phyloP scores from a whole-genome alignment of 495 filamentous ascomycete species.

The Neurospora africana region DNA sequence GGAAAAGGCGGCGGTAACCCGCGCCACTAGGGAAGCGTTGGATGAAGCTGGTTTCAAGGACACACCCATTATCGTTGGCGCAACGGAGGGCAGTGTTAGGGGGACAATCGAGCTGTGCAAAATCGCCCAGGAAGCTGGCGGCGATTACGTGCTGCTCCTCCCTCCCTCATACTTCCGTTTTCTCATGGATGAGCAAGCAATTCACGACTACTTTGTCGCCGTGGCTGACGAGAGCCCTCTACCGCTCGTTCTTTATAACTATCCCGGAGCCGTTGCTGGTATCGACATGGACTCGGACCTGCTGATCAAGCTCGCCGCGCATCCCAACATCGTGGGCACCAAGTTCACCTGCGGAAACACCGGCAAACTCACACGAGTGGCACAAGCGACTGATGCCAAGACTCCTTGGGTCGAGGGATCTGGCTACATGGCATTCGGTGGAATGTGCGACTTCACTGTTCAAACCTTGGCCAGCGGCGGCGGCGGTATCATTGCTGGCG shows the following conservation, averaged over 20 bases:
- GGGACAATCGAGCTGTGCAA: constrained; percentile 66
- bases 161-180: constrained; percentile 77
- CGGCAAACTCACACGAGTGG: constrained; percentile 78
- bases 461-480: constrained; percentile 75
- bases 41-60: constrained; percentile 68
- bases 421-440: constrained; percentile 79
- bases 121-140: constrained; percentile 57
- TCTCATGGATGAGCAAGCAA: constrained; percentile 64
- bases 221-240: constrained; percentile 68
- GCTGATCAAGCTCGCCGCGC: constrained; percentile 66
- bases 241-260: constrained; percentile 82
- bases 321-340: constrained; percentile 77
- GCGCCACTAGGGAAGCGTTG: constrained; percentile 70
- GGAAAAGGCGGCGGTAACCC: constrained; percentile 66
- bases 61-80: constrained; percentile 71
- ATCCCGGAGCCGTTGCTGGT: constrained; percentile 81
- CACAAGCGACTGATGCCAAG: constrained; percentile 63
- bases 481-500: constrained; percentile 75
- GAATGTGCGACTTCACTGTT: constrained; percentile 78
- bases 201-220: constrained; percentile 65
- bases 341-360: constrained; percentile 91
- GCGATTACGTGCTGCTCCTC: constrained; percentile 67
- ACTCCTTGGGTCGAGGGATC: constrained; percentile 52
- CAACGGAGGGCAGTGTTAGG: constrained; percentile 66
- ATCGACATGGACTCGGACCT: constrained; percentile 89